Percentiles rank a stretch among this genome's conserved stretches.
Evolutionary conservation across 1,139 yeast genomes (phyloP).

Genomic region (Lodderomyces oxycetoniae): DNA sequence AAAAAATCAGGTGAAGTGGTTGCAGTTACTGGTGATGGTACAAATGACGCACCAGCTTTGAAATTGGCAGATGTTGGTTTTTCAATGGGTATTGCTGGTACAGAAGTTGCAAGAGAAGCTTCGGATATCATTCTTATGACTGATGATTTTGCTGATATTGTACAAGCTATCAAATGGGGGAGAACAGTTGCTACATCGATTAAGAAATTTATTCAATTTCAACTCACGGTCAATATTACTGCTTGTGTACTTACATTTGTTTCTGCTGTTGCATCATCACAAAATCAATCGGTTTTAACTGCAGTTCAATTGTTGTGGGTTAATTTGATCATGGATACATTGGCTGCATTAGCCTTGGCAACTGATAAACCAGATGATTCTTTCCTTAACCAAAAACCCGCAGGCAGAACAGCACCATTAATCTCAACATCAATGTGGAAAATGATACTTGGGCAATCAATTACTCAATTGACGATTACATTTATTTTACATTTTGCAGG

Average conservation of each 20-base stretch:
- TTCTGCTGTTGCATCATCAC: constrained; percentile 80
- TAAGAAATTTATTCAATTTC: constrained; percentile 93
- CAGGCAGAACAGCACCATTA: constrained; percentile 73
- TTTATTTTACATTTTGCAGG: constrained; percentile 82
- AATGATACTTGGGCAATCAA: constrained; percentile 88
- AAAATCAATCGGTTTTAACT: constrained; percentile 81
- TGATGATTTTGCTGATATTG: constrained; percentile 92
- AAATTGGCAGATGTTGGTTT: constrained; percentile 90
- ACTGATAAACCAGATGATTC: constrained; percentile 92
- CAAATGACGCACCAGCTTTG: constrained; percentile 93
- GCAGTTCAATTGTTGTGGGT: constrained; percentile 98
- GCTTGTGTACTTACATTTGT: constrained; percentile 93
- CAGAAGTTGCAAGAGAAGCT: constrained; percentile 93
- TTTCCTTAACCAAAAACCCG: constrained; percentile 76
- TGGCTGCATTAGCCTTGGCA: constrained; percentile 96
- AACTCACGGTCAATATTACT: constrained; percentile 90
- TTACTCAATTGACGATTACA: constrained; percentile 72
- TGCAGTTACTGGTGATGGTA: constrained; percentile 98
- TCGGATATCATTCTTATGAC: constrained; percentile 93
- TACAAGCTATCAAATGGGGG: constrained; percentile 99
- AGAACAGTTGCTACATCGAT: constrained; percentile 94
- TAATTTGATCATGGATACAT: constrained; percentile 94
- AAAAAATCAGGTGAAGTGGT: constrained; percentile 84
- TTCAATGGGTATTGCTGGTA: constrained; percentile 91
- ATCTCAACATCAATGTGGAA: constrained; percentile 96